A percentile compares a stretch with the other conserved stretches of the same genome.
Evolutionary conservation across 768 basidiomycete species (phyloP).

Genomic region (Leucosporidium yakuticum): DNA sequence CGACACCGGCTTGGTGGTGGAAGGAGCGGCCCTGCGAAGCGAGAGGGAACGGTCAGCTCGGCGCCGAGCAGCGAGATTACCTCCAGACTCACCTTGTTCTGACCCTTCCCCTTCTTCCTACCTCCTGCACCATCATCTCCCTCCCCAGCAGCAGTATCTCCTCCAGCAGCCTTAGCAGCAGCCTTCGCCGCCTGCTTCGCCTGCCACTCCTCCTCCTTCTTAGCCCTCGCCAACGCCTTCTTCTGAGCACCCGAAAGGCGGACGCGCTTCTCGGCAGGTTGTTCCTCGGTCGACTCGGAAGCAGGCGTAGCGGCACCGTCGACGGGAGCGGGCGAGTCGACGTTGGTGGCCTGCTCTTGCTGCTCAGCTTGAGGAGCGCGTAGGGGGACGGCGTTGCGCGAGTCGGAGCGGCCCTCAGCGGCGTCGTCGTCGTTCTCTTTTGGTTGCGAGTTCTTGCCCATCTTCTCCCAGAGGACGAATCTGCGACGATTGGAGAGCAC

Average conservation of each 20-base stretch:
- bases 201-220: slow-evolving; percentile 58
- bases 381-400: no score
- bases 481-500: background rate
- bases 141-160: background rate
- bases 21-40: slow-evolving; percentile 21
- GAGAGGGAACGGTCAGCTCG: slow-evolving; percentile 42
- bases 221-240: slow-evolving; percentile 55
- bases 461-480: slow-evolving; percentile 27
- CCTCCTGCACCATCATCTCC: slow-evolving; percentile 36
- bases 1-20: slow-evolving; percentile 23
- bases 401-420: slow-evolving; percentile 24
- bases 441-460: background rate
- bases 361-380: no score
- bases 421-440: slow-evolving; percentile 21
- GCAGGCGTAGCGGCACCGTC: background rate
- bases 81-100: slow-evolving; percentile 63
- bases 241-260: slow-evolving; percentile 44
- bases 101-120: slow-evolving; percentile 48
- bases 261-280: slow-evolving; percentile 39
- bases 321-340: background rate
- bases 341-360: background rate
- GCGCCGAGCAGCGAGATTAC: slow-evolving; percentile 67
- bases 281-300: slow-evolving; percentile 22
- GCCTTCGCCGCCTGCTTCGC: slow-evolving; percentile 18
- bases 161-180: background rate